Conservation (phyloP, 2,329 filamentous ascomycete genomes). For the Neodidymelliopsis sp. region DNA sequence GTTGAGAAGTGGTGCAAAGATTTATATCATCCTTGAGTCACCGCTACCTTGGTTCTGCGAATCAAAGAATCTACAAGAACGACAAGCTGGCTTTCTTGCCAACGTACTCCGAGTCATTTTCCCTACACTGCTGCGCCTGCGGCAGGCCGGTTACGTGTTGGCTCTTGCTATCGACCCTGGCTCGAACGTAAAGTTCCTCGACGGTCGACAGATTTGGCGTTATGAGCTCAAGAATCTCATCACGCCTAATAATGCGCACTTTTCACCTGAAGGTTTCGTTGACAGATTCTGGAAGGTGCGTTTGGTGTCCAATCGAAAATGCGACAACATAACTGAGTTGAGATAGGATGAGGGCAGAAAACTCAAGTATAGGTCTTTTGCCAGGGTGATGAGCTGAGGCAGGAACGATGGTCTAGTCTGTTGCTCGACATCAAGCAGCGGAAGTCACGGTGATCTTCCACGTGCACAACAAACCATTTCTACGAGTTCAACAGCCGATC, state of each 20-base stretch:
- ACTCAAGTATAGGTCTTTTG: constrained; percentile 6
- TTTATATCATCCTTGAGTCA: constrained; percentile 9
- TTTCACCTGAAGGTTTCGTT: constrained; percentile 9
- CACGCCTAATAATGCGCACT: constrained; percentile 13
- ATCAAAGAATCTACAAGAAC: constrained; percentile 8
- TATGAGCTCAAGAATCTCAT: constrained; percentile 17
- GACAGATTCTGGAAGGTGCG: constrained; percentile 12
- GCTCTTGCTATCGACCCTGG: constrained; percentile 13
- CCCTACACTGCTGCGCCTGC: constrained; percentile 2
- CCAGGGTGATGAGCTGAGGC: not conserved
- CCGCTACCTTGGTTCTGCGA: constrained; percentile 12
- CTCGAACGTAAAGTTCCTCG: constrained; percentile 8
- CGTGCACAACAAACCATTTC: too few species aligned
- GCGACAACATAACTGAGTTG: not conserved
- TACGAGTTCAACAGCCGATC: too few species aligned
- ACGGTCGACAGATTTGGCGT: constrained; percentile 16
- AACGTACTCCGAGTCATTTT: constrained; percentile 14
- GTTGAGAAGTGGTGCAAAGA: constrained; percentile 7
- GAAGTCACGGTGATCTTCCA: not conserved
- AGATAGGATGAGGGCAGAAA: constrained; percentile 13
- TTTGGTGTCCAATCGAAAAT: not conserved
- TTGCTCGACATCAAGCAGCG: not conserved
- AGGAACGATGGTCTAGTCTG: not conserved
- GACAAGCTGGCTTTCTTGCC: constrained; percentile 10
- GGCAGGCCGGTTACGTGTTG: constrained; percentile 1